These are phyloP conservation scores for Scedosporium apiospermum DNA, from an alignment of 2,329 filamentous ascomycete genomes.

Conservation along the genomic window DNA sequence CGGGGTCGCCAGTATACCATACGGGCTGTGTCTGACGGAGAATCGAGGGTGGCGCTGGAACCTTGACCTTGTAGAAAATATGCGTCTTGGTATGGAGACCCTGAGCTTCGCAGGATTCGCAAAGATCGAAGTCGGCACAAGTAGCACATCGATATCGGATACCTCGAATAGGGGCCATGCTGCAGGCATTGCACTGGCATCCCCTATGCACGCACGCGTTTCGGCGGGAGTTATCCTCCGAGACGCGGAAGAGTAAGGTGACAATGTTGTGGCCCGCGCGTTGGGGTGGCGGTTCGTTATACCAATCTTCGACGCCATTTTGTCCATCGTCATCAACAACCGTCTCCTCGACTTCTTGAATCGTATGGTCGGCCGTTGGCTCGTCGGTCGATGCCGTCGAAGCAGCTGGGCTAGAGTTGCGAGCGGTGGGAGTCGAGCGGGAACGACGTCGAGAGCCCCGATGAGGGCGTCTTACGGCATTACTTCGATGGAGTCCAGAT, in stretches of 20 bases:
- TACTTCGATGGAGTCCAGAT: constrained; percentile 49
- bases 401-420: constrained; percentile 16
- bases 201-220: constrained; percentile 89
- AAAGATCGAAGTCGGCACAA: constrained; percentile 92
- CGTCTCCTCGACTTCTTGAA: constrained; percentile 20
- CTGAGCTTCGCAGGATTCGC: constrained; percentile 81
- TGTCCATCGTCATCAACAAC: constrained; percentile 25
- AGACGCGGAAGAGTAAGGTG: constrained; percentile 80
- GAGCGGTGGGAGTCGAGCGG: constrained; percentile 4
- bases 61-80: constrained; percentile 90
- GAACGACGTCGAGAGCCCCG: constrained; percentile 19
- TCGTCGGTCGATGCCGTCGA: constrained; percentile 33
- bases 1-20: constrained; percentile 83
- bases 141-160: constrained; percentile 92
- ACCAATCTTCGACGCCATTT: constrained; percentile 39
- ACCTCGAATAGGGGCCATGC: constrained; percentile 79
- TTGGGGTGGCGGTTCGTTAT: constrained; percentile 37
- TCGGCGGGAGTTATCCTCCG: constrained; percentile 79
- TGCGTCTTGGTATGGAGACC: constrained; percentile 78
- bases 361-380: constrained; percentile 35
- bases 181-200: constrained; percentile 85
- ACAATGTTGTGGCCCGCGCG: constrained; percentile 70
- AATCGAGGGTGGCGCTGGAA: constrained; percentile 78
- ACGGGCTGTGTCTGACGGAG: constrained; percentile 71
- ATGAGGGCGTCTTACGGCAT: constrained; percentile 50